A percentile compares a stretch with the other conserved stretches of the same genome.
Conservation (phyloP, 805 yeast genomes). For the Kodamaea hsintzibuensis region DNA sequence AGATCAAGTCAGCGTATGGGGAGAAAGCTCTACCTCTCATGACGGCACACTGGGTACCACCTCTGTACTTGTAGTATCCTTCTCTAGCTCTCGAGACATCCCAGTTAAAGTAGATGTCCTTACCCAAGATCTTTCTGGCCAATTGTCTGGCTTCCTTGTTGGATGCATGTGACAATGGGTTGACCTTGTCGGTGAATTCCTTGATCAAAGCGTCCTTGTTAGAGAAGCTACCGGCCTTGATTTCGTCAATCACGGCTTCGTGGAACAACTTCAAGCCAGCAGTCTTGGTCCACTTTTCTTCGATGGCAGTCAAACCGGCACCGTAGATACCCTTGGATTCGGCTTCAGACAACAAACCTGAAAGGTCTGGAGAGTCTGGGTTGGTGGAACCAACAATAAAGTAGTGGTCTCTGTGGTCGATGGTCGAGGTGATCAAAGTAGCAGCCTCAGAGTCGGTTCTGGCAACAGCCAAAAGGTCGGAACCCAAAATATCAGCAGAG, state of each 20-base stretch:
- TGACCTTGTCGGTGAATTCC: constrained; percentile 65
- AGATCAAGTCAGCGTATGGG: constrained; percentile 91
- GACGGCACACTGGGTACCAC: constrained; percentile 96
- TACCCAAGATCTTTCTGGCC: constrained; percentile 74
- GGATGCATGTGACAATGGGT: constrained; percentile 75
- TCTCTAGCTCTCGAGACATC: constrained; percentile 93
- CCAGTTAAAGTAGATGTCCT: constrained; percentile 90
- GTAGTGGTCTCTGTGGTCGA: constrained; percentile 92
- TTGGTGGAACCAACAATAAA: constrained; percentile 90
- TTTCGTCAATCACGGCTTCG: constrained; percentile 87
- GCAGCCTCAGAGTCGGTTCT: constrained; percentile 99
- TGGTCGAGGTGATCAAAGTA: constrained; percentile 88
- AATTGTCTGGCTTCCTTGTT: constrained; percentile 76
- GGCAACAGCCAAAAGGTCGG: constrained; percentile 84
- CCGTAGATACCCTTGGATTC: constrained; percentile 75
- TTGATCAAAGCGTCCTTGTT: constrained; percentile 65
- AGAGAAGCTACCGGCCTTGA: constrained; percentile 56
- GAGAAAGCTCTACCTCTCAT: constrained; percentile 95
- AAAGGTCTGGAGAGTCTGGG: constrained; percentile 72
- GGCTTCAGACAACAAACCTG: constrained; percentile 78
- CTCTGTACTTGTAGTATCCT: constrained; percentile 93
- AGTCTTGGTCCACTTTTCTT: constrained; percentile 74
- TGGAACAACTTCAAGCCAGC: constrained; percentile 88
- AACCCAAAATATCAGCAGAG: constrained; percentile 89
- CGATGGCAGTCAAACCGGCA: constrained; percentile 66